Evolutionary conservation across 1,284 basidiomycete species (phyloP).

Genomic region (Neonothopanus nambi): DNA sequence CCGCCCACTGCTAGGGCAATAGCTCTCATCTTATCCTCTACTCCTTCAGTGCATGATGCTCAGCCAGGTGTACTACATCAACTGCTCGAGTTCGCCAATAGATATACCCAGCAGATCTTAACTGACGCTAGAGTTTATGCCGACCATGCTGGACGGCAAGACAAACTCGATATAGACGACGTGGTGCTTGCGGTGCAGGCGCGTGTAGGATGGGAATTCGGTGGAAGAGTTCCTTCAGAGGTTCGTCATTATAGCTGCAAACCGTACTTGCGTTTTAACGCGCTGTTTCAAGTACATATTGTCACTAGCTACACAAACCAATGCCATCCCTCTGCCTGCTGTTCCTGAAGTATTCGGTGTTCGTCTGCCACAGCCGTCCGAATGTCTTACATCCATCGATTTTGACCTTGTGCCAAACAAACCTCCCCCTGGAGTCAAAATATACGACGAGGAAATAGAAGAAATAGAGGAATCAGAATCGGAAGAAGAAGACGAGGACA

Average conservation of each 20-base stretch:
- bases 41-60: slow-evolving; percentile 90
- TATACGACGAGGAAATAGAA: slow-evolving; percentile 79
- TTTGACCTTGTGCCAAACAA: slow-evolving; percentile 92
- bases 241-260: slow-evolving; percentile 37
- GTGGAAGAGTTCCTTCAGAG: slow-evolving; percentile 92
- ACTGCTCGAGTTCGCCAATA: slow-evolving; percentile 92
- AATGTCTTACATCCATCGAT: slow-evolving; percentile 88
- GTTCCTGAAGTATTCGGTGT: slow-evolving; percentile 97
- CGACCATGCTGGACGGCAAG: slow-evolving; percentile 84
- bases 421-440: slow-evolving; percentile 69
- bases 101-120: slow-evolving; percentile 92
- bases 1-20: slow-evolving; percentile 92
- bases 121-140: slow-evolving; percentile 91
- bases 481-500: slow-evolving; percentile 63
- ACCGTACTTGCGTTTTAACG: slow-evolving; percentile 10
- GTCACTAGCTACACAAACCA: slow-evolving; percentile 88
- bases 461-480: slow-evolving; percentile 72
- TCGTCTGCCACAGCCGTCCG: slow-evolving; percentile 78
- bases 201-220: slow-evolving; percentile 93
- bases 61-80: slow-evolving; percentile 95
- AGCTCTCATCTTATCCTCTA: slow-evolving; percentile 89
- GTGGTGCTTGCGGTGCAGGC: slow-evolving; percentile 90
- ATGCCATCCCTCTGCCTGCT: slow-evolving; percentile 84
- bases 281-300: slow-evolving; percentile 70
- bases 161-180: slow-evolving; percentile 89